phyloP scores from a whole-genome alignment of 495 filamentous ascomycete species.

The Aspergillus bridgeri region DNA sequence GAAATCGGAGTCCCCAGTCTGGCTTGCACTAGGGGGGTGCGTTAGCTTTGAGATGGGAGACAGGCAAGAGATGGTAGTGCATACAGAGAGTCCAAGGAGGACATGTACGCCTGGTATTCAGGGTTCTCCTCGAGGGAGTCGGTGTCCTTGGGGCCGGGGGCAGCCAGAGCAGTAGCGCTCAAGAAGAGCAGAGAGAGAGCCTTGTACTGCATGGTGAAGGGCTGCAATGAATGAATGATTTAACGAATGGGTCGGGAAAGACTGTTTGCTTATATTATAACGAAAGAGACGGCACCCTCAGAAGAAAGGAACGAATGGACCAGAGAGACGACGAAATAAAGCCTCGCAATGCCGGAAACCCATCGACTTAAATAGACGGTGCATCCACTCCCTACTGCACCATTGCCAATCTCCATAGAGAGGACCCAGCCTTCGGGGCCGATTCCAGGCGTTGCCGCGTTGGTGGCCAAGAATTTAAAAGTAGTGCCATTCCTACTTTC shows the following conservation, averaged over 20 bases:
- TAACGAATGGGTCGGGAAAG: no score
- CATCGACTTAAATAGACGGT: neutral
- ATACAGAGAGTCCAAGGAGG: slow-evolving; percentile 3
- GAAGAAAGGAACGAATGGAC: neutral
- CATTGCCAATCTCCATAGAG: no score
- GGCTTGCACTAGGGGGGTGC: neutral
- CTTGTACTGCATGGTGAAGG: slow-evolving; percentile 1
- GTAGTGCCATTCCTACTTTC: neutral
- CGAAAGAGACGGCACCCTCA: neutral
- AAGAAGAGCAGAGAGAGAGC: slow-evolving; percentile 14
- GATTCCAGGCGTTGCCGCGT: no score
- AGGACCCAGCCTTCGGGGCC: neutral
- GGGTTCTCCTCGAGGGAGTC: neutral
- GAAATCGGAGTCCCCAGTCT: slow-evolving; percentile 1
- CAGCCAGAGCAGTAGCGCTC: slow-evolving; percentile 13
- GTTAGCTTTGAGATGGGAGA: neutral
- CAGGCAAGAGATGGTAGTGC: neutral
- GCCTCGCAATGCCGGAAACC: neutral
- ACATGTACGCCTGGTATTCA: neutral
- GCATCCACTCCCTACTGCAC: no score
- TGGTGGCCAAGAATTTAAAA: no score
- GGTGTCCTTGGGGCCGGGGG: slow-evolving; percentile 7
- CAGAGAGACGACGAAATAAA: neutral
- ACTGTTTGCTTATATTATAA: neutral
- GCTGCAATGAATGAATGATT: neutral